These are phyloP conservation scores for Sphagnurus paluster DNA, from an alignment of 1,284 basidiomycete genomes.

Conservation along the genomic window DNA sequence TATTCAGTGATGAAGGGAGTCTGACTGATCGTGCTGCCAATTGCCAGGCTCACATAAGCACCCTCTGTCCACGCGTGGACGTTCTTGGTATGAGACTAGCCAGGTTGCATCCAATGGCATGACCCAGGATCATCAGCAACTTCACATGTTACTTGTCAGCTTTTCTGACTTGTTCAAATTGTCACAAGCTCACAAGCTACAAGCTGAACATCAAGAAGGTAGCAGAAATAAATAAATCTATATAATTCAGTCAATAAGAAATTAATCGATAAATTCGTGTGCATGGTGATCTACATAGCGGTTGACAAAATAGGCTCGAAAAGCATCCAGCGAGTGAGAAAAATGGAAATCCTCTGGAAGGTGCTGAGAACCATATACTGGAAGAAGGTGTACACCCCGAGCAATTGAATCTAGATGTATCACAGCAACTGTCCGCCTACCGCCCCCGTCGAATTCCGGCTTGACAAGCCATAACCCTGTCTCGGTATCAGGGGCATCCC, in stretches of 20 bases:
- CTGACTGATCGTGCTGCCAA: too few relatives aligned
- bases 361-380: slow-evolving; percentile 23
- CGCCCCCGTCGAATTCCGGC: slow-evolving; percentile 21
- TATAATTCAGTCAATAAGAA: not conserved
- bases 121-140: not conserved
- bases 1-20: too few relatives aligned
- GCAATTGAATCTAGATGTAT: slow-evolving; percentile 27
- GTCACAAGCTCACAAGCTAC: not conserved
- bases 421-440: not conserved
- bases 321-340: slow-evolving; percentile 25
- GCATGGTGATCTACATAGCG: slow-evolving; percentile 31
- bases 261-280: slow-evolving; percentile 19
- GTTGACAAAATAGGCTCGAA: slow-evolving; percentile 29
- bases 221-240: not conserved
- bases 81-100: too few relatives aligned
- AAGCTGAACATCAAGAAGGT: not conserved
- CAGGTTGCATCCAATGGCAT: too few relatives aligned
- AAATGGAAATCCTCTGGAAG: slow-evolving; percentile 27
- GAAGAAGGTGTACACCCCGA: slow-evolving; percentile 28
- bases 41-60: too few relatives aligned
- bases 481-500: slow-evolving; percentile 17
- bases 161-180: too few relatives aligned
- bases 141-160: not conserved
- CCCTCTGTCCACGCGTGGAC: too few relatives aligned
- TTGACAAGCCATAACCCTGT: slow-evolving; percentile 28